Evolutionary conservation across 2,329 filamentous ascomycete genomes (phyloP), one percentile per base, ranked within the genome.

Genomic region (Botryotinia convoluta): DNA sequence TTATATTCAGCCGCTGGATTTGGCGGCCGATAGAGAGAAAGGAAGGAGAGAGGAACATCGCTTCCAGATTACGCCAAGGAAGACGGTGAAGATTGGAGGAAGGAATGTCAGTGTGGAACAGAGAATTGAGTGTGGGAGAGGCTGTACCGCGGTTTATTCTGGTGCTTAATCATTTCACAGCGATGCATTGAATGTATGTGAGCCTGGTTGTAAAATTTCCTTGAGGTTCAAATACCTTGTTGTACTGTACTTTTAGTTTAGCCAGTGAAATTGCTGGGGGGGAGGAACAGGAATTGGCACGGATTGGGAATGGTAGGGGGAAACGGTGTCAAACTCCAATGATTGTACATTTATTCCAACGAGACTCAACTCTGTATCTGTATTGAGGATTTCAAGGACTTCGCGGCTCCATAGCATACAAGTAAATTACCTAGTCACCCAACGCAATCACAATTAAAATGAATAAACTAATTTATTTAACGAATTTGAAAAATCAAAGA

Each of bases 81-180:
- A 91, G 77, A 93, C 88, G 76, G 91, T 92, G 32, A 88, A 86
- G 73, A 81, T 96, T 12, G 89, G 88, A 3, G 92, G 93, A 2
- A 86, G 92, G 79, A 93, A 87, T 80, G 91, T 92, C 26, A 91
- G 87, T 72, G 84, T 97, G 77, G 94, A 97, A 84, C 95, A 98
- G 84, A 90, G 90, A 77, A 90, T 97, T 18, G 93, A 96, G 81
- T 98, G 95, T 81, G 95, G 95, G 29, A 88, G 92, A 75, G 90
- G 89, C 76, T 91, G 95, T 20, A 95, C 92, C 73, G 93, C 91
- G 26, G 91, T 97, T 6, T 98, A 96, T 83, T 97, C 93, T 54
- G 85, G 85, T 9, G 77, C 76, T 60, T 81, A 48, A 74, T 48
- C 20, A 6, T 42, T 62, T 39, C 20, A n/a, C 16, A 18, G 60